Percentiles rank a stretch among this genome's conserved stretches.
Evolutionary conservation across 164 flowering plant genomes (phyloP).

Genomic region (Malania oleifera): DNA sequence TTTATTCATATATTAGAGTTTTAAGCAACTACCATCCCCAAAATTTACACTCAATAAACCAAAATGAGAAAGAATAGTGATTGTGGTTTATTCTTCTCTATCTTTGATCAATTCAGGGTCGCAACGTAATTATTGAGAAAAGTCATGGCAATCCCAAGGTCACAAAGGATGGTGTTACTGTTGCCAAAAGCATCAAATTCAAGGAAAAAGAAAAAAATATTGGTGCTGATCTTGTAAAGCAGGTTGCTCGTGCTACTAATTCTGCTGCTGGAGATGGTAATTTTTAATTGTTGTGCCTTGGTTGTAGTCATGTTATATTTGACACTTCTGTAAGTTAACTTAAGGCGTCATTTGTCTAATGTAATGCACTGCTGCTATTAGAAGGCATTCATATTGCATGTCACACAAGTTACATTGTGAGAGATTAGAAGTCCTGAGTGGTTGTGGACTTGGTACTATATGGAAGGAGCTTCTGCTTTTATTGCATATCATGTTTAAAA

Average conservation of each 20-base stretch:
- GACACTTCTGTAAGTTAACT: no score
- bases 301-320: neutral
- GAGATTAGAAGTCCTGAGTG: no score
- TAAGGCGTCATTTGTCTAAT: neutral
- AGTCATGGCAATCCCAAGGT: constrained; percentile 55
- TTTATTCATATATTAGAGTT: neutral
- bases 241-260: constrained; percentile 87
- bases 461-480: no score
- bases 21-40: neutral
- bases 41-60: neutral
- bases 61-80: neutral
- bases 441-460: no score
- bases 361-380: no score
- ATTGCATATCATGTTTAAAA: no score
- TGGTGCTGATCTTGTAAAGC: constrained; percentile 89
- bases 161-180: constrained; percentile 94
- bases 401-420: no score
- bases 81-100: neutral
- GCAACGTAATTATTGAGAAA: constrained; percentile 78
- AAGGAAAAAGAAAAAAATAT: constrained; percentile 67
- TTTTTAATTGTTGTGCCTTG: neutral
- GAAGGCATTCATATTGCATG: no score
- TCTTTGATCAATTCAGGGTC: constrained; percentile 46
- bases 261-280: constrained; percentile 90
- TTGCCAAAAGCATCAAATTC: constrained; percentile 82